Percentiles rank a stretch among this genome's conserved stretches.
Evolutionary conservation across 208 protist species (phyloP).

Genomic region (Leishmania martiniquensis): DNA sequence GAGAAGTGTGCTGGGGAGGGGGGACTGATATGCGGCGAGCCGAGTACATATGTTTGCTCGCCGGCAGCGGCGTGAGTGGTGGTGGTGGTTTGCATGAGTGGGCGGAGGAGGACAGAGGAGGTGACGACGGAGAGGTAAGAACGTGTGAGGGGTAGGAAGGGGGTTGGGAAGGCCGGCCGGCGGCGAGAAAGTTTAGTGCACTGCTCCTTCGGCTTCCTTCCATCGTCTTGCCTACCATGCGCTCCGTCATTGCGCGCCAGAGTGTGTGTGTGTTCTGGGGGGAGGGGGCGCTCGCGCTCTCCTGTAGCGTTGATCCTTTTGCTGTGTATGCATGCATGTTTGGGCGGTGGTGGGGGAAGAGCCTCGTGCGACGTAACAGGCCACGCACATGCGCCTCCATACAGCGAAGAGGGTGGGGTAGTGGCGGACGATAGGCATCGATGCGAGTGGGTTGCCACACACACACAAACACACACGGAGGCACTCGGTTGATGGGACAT

Average conservation of each 20-base stretch:
- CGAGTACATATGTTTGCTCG: not conserved
- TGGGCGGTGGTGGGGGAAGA: not conserved
- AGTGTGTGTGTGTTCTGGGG: too few species aligned
- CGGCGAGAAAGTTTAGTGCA: not conserved
- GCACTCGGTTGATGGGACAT: not conserved
- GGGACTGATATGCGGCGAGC: not conserved
- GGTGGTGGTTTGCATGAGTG: not conserved
- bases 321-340: too few species aligned
- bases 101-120: not conserved
- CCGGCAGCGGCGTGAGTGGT: not conserved
- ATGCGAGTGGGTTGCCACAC: not conserved
- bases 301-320: too few species aligned
- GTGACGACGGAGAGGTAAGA: not conserved
- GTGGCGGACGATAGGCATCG: not conserved
- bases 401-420: too few species aligned
- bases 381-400: not conserved
- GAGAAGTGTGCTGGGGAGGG: not conserved
- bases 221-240: not conserved
- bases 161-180: not conserved
- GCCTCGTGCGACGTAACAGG: not conserved
- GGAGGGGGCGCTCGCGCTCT: not conserved
- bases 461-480: not conserved
- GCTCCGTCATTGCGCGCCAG: not conserved
- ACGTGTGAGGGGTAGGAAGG: not conserved
- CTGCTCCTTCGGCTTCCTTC: not conserved